These are phyloP conservation scores for Melastoma malabathricum DNA, from an alignment of 345 rosid species.

Conservation along the genomic window DNA sequence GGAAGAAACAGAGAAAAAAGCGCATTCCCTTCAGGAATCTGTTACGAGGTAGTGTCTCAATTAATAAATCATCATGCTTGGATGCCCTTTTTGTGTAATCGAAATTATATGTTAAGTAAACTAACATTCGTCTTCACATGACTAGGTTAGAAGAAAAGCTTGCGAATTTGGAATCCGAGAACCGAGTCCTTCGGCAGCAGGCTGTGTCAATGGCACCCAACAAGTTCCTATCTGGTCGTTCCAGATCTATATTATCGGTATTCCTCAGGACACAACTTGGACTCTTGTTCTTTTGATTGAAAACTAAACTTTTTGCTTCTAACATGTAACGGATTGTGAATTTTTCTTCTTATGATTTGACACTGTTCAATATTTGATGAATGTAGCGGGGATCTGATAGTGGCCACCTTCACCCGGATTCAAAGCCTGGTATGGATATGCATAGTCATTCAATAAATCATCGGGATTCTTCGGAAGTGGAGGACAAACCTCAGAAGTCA, in stretches of 20 bases:
- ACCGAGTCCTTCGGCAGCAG: slow-evolving; percentile 84
- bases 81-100: background rate
- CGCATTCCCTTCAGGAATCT: slow-evolving; percentile 64
- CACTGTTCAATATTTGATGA: slow-evolving; percentile 1
- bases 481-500: slow-evolving; percentile 79
- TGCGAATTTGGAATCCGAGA: slow-evolving; percentile 70
- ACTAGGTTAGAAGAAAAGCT: slow-evolving; percentile 82
- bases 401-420: slow-evolving; percentile 45
- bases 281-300: background rate
- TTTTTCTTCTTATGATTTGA: background rate
- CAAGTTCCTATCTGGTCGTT: slow-evolving; percentile 83
- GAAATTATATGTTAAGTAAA: background rate
- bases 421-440: slow-evolving; percentile 49
- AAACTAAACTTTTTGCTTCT: background rate
- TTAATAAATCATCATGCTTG: background rate
- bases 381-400: slow-evolving; percentile 63
- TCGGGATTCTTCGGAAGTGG: slow-evolving; percentile 51
- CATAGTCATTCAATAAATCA: slow-evolving; percentile 61
- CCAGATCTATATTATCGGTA: slow-evolving; percentile 85
- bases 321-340: too few species aligned
- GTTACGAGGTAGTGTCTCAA: slow-evolving; percentile 33
- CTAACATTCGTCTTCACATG: slow-evolving; percentile 6
- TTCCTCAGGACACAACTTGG: background rate
- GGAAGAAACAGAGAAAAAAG: slow-evolving; percentile 70
- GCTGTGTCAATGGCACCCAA: slow-evolving; percentile 93